Evolutionary conservation across 345 rosid genomes (phyloP).

Genomic region (Aurinia saxatilis): DNA sequence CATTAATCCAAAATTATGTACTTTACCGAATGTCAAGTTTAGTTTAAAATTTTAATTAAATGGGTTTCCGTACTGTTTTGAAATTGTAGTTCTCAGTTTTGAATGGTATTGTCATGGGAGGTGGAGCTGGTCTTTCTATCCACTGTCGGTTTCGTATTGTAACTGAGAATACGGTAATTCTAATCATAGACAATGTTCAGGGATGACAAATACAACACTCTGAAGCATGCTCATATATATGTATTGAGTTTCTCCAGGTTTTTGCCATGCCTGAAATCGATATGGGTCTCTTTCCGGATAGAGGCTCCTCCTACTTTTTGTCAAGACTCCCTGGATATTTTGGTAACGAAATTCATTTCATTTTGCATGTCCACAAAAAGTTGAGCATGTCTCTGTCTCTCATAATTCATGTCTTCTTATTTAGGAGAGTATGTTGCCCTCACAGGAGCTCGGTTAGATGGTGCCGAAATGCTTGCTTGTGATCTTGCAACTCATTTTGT

Average conservation of each 20-base stretch:
- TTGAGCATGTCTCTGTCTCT: neutral
- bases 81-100: conserved; percentile 57
- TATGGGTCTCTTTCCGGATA: conserved; percentile 81
- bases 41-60: no score
- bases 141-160: conserved; percentile 80
- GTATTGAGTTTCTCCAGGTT: conserved; percentile 28
- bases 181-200: neutral
- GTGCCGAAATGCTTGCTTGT: conserved; percentile 66
- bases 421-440: conserved; percentile 80
- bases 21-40: no score
- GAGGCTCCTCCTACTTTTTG: conserved; percentile 77
- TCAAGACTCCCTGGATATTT: conserved; percentile 83
- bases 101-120: conserved; percentile 89
- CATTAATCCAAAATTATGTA: no score
- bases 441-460: conserved; percentile 42
- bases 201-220: neutral
- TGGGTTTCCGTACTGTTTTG: neutral
- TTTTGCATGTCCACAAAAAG: neutral
- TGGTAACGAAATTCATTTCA: conserved; percentile 36
- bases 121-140: conserved; percentile 73
- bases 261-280: conserved; percentile 93
- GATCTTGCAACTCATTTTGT: conserved; percentile 92
- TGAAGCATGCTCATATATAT: conserved; percentile 13
- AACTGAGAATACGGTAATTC: conserved; percentile 67
- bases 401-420: neutral